A percentile compares a stretch with the other conserved stretches of the same genome.
Evolutionary conservation across 495 filamentous ascomycete genomes (phyloP).

Genomic region (Staphylotrichum tortipilum): DNA sequence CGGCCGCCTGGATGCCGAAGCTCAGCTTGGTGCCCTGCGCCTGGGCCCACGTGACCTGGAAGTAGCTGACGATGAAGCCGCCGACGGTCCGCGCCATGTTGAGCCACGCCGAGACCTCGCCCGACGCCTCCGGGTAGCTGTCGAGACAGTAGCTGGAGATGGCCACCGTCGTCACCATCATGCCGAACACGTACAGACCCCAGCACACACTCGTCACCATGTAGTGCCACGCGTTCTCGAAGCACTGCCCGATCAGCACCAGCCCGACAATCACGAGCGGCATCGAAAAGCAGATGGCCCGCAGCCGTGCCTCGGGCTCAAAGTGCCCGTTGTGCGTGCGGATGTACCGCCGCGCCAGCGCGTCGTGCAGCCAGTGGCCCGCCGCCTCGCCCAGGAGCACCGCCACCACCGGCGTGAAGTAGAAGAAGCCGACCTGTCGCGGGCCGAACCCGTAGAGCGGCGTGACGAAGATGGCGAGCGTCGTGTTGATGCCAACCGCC

Average conservation of each 20-base stretch:
- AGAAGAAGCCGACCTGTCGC: conserved; percentile 50
- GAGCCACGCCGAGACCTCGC: conserved; percentile 41
- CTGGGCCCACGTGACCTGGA: conserved; percentile 35
- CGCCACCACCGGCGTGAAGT: conserved; percentile 51
- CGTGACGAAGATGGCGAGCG: conserved; percentile 47
- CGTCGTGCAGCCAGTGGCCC: conserved; percentile 55
- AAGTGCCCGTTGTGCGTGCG: conserved; percentile 44
- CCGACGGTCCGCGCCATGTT: neutral
- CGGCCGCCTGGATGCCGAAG: conserved; percentile 45
- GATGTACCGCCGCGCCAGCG: conserved; percentile 40
- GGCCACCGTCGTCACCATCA: conserved; percentile 58
- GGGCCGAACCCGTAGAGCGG: conserved; percentile 48
- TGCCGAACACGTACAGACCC: conserved; percentile 49
- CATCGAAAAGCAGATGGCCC: conserved; percentile 41
- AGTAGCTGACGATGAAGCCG: conserved; percentile 25
- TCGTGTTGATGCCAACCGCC: conserved; percentile 56
- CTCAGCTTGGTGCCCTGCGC: conserved; percentile 30
- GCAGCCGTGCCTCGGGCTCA: conserved; percentile 51
- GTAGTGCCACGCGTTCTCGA: conserved; percentile 47
- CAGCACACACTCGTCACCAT: conserved; percentile 48
- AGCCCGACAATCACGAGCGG: conserved; percentile 45
- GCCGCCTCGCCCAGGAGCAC: conserved; percentile 43
- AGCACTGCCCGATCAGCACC: conserved; percentile 47
- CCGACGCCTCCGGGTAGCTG: conserved; percentile 47
- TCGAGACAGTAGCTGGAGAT: conserved; percentile 55